Evolutionary conservation across 495 filamentous ascomycete species (phyloP), one percentile per base, ranked within the genome.

Genomic region (Penicillium riverlandense): DNA sequence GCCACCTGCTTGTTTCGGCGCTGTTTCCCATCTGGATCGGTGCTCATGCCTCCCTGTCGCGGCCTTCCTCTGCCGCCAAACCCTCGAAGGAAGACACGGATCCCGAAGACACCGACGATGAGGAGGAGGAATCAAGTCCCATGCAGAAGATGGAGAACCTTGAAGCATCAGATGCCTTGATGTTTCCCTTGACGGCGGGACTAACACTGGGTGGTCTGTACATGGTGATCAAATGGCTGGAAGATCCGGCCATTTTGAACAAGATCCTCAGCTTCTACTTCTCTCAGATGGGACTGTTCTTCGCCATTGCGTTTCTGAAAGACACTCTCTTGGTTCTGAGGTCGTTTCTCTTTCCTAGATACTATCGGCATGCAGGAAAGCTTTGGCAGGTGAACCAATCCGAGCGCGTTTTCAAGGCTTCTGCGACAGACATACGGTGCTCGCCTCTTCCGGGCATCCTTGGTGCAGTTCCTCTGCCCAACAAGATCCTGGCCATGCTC

Each of bases 181-280:
- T 92, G 62, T 84, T 96, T 40, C 92, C 92, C 7, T 50, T 96
- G n/a, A 65, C 86, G 30, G 91, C 89, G 8, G 92, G 83, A 6
- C 46, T 66, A 2, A 78, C 83, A 0, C 77, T 98, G 8, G 72
- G 82, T 28, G 83, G 80, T 0, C 72, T 98, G 10, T 97, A 96
- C 65, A 79, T 90, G 54, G 71, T 96, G 41, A 88, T 97, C 59
- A 88, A 94, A 54, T 94, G 83, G 76, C 74, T 95, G 22, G 76
- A 92, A 50, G 86, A 95, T 54, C 82, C 91, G 0, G 71, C 78
- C 8, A 65, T 92, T 8, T 54, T 98, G 53, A 97, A 91, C 66
- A 86, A 84, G 66, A 78, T 94, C 13, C 67, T 98, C 10, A 83
- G 84, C 31, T 83, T 76, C 54, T 97, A 98, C 67, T 88, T 96